phyloP scores from a whole-genome alignment of 2,329 filamentous ascomycete genomes.

The Neofusicoccum kwambonambiense region DNA sequence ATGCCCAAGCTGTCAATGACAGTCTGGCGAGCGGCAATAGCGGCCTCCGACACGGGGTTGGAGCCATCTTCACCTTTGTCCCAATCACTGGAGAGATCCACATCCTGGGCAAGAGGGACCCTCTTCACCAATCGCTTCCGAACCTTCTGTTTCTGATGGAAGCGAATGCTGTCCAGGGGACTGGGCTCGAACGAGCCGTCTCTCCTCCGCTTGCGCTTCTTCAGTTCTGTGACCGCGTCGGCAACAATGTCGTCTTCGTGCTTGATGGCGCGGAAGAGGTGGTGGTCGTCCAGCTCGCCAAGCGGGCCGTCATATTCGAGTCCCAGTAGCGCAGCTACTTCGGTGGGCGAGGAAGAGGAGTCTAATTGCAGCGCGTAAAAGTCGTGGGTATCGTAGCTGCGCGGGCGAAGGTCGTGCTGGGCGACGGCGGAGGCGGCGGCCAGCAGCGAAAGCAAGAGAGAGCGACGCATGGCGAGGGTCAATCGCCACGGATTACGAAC shows the following conservation, averaged over 20 bases:
- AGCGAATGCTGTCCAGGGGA: conserved; percentile 70
- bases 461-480: conserved; percentile 37
- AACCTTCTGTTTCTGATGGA: conserved; percentile 74
- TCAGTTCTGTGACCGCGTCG: conserved; percentile 52
- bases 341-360: conserved; percentile 60
- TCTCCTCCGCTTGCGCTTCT: conserved; percentile 62
- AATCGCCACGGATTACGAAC: background rate
- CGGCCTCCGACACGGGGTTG: background rate
- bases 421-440: conserved; percentile 35
- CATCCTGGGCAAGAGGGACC: conserved; percentile 1
- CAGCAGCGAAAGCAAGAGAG: conserved; percentile 46
- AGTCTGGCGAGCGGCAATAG: conserved; percentile 47
- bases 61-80: background rate
- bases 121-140: conserved; percentile 64
- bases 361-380: conserved; percentile 91
- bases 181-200: conserved; percentile 47
- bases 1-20: conserved; percentile 70
- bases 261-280: conserved; percentile 75
- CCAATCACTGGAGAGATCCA: background rate
- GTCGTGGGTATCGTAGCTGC: conserved; percentile 77
- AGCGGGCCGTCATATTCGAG: conserved; percentile 78
- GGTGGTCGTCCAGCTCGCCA: conserved; percentile 74
- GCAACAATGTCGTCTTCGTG: conserved; percentile 56
- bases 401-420: conserved; percentile 46
- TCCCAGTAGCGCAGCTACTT: conserved; percentile 71